These are phyloP conservation scores for Trichoderma cornu-damae DNA, from an alignment of 2,329 filamentous ascomycete genomes.

Conservation along the genomic window DNA sequence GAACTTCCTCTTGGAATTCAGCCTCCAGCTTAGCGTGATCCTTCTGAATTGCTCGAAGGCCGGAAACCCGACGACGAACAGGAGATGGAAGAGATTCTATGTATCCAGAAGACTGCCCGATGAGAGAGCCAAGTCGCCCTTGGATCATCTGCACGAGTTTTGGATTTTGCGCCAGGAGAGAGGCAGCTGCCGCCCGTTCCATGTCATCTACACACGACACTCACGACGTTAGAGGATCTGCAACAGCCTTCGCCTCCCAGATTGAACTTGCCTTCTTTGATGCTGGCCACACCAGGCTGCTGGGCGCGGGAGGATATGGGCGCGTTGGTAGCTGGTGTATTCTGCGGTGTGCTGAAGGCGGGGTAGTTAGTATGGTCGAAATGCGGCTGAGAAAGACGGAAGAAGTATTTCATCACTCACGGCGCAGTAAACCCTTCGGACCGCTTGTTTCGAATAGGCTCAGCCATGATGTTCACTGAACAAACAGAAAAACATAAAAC, in stretches of 20 bases:
- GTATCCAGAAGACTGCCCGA: slow-evolving; percentile 94
- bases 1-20: slow-evolving; percentile 96
- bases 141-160: slow-evolving; percentile 96
- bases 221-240: slow-evolving; percentile 21
- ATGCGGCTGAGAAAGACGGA: background rate
- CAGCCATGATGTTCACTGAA: slow-evolving; percentile 48
- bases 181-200: slow-evolving; percentile 79
- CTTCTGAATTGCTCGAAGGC: slow-evolving; percentile 96
- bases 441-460: slow-evolving; percentile 61
- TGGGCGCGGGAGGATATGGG: slow-evolving; percentile 97
- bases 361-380: slow-evolving; percentile 35
- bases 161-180: slow-evolving; percentile 93
- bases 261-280: slow-evolving; percentile 80
- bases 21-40: slow-evolving; percentile 98
- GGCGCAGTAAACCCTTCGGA: slow-evolving; percentile 52
- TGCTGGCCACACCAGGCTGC: slow-evolving; percentile 87
- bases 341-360: slow-evolving; percentile 81
- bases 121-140: slow-evolving; percentile 86
- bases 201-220: slow-evolving; percentile 65
- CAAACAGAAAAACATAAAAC: slow-evolving; percentile 25
- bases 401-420: slow-evolving; percentile 40
- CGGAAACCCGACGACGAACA: slow-evolving; percentile 88
- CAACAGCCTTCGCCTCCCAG: background rate
- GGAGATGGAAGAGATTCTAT: slow-evolving; percentile 88
- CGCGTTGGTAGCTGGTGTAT: slow-evolving; percentile 91